Conservation (phyloP, 768 basidiomycete genomes). For the Pulveroboletus ravenelii region DNA sequence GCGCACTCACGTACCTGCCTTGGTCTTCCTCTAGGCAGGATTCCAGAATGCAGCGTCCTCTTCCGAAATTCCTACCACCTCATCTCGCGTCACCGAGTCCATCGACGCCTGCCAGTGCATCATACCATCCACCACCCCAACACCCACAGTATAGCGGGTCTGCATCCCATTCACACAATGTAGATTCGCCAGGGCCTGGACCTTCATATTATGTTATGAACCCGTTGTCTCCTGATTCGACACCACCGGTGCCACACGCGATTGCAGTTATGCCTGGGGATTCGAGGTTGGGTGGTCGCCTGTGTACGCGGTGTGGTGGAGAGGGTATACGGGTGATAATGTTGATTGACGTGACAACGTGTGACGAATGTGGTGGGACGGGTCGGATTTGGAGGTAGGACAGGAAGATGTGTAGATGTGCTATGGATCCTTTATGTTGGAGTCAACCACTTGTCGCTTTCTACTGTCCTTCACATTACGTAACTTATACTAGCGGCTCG, state of each 20-base stretch:
- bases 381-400: slow-evolving; percentile 47
- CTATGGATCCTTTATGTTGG: background rate
- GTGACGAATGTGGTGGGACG: slow-evolving; percentile 57
- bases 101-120: background rate
- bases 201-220: slow-evolving; percentile 25
- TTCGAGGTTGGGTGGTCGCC: slow-evolving; percentile 58
- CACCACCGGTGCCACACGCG: slow-evolving; percentile 37
- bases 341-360: slow-evolving; percentile 50
- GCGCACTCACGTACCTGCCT: slow-evolving; percentile 53
- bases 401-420: background rate
- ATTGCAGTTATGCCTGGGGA: slow-evolving; percentile 59
- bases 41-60: slow-evolving; percentile 27
- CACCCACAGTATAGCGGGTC: slow-evolving; percentile 17
- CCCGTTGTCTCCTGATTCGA: slow-evolving; percentile 13
- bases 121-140: background rate
- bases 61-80: slow-evolving; percentile 23
- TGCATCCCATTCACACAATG: slow-evolving; percentile 12
- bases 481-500: too few species aligned
- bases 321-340: slow-evolving; percentile 48
- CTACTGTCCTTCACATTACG: too few species aligned
- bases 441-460: too few species aligned
- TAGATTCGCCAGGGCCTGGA: background rate
- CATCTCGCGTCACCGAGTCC: slow-evolving; percentile 9
- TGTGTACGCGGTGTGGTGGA: slow-evolving; percentile 66
- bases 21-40: slow-evolving; percentile 28